These are phyloP conservation scores for Begonia loranthoides DNA, from an alignment of 306 rosid genomes.

Conservation along the genomic window DNA sequence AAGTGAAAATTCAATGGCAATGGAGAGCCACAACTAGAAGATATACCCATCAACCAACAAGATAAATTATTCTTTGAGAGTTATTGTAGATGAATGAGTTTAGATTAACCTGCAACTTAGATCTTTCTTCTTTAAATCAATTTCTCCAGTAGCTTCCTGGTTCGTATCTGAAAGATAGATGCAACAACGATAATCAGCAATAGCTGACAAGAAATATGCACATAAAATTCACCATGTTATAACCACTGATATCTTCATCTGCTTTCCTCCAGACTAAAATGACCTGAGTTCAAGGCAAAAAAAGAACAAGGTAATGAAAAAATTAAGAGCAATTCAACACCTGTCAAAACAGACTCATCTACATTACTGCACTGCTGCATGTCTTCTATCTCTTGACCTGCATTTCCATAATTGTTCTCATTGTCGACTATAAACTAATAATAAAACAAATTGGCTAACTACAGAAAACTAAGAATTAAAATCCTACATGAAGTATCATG, in stretches of 20 bases:
- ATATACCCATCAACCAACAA: background rate
- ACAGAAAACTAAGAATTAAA: background rate
- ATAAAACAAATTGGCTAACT: conserved; percentile 18
- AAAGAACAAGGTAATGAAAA: conserved; percentile 9
- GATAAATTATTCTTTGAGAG: background rate
- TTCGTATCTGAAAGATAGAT: conserved; percentile 25
- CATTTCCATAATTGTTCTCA: conserved; percentile 18
- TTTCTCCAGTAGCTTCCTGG: conserved; percentile 22
- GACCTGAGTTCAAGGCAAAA: conserved; percentile 4
- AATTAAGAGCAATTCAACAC: conserved; percentile 24
- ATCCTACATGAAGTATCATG: conserved; percentile 1
- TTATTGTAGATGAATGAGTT: background rate
- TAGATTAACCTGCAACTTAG: conserved; percentile 41
- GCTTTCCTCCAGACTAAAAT: conserved; percentile 13
- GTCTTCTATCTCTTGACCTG: conserved; percentile 32
- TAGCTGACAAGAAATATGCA: conserved; percentile 6
- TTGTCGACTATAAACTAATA: conserved; percentile 34
- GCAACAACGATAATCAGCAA: conserved; percentile 36
- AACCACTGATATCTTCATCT: conserved; percentile 3
- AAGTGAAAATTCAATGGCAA: background rate
- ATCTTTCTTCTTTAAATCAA: conserved; percentile 59
- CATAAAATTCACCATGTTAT: conserved; percentile 2
- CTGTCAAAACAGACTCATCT: conserved; percentile 20
- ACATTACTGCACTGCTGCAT: conserved; percentile 20
- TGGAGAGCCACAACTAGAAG: background rate